Evolutionary conservation across 306 rosid genomes (phyloP), one percentile per base, ranked within the genome.

Genomic region (Fragaria iinumae): DNA sequence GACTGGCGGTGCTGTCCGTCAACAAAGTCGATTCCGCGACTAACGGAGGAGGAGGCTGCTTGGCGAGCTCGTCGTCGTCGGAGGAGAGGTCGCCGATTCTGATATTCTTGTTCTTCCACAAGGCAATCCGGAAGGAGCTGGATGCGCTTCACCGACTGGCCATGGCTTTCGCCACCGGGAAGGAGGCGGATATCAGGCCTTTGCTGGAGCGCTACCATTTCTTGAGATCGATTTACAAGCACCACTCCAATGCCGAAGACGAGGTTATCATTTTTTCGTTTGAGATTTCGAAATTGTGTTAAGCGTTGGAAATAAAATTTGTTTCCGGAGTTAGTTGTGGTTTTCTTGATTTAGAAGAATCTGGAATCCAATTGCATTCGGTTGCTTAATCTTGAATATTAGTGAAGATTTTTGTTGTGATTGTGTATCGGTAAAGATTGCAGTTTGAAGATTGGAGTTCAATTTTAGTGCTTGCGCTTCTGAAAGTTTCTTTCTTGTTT

Each of bases 161-260:
- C 41, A 65, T 96, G 86, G 93, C 99, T 47, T 88, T 92, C 69
- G 99, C 99, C 53, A 91, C 93, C 27, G 98, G 93, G 0, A 86
- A 80, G 57, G 76, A 86, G 77, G 80, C 93, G 5, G 96, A 96
- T 71, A 88, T 96, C 66, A 80, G 70, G 55, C 91, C 99, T 6
- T 83, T 96, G 60, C 84, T 80, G 39, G 91, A 91, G 43, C 91
- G 88, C 53, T 96, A 92, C 71, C 93, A 79, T 96, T 96, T 96
- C 76, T 80, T 96, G 69, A 88, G 91, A 80, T 90, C 96, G 75
- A 89, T 96, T 76, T 96, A 92, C 80, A 88, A 87, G 83, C 93
- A 92, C 82, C 98, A 96, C 85, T 88, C 90, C 93, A 89, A 88
- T 96, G 99, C 98, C 36, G 99, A 96, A 87, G 99, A 96, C 80